Evolutionary conservation across 2,329 filamentous ascomycete species (phyloP).

Genomic region (Verticillium nonalfalfae): DNA sequence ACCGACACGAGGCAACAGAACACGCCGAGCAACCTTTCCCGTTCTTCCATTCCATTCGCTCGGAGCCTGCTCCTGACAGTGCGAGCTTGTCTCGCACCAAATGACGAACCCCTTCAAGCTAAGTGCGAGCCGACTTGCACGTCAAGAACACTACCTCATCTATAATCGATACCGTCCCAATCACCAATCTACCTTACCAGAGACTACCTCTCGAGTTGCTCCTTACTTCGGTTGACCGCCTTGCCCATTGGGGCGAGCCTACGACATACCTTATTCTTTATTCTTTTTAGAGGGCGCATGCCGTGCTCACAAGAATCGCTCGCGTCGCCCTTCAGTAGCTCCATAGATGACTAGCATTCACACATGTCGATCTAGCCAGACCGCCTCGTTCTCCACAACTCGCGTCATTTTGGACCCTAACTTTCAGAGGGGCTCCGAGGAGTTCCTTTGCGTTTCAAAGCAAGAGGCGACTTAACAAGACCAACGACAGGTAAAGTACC

Average conservation of each 20-base stretch:
- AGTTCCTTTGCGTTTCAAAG: background rate
- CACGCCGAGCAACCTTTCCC: background rate
- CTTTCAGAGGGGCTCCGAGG: background rate
- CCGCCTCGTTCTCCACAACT: background rate
- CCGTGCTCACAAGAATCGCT: background rate
- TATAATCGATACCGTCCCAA: background rate
- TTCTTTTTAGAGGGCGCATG: background rate
- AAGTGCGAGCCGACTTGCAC: background rate
- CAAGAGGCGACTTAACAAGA: background rate
- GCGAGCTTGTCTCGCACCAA: background rate
- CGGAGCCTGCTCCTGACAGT: background rate
- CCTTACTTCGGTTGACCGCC: background rate
- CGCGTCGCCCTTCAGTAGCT: background rate
- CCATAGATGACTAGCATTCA: background rate
- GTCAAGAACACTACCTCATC: background rate
- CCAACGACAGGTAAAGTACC: background rate
- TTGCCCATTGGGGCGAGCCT: background rate
- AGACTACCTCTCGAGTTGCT: background rate
- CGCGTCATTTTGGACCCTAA: background rate
- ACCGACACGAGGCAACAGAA: background rate
- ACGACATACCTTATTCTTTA: too few species aligned
- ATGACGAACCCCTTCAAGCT: background rate
- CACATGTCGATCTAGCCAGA: background rate
- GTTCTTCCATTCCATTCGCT: background rate
- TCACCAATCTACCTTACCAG: background rate